phyloP scores from a whole-genome alignment of 1,139 yeast species.

The Kodamaea derodonti region DNA sequence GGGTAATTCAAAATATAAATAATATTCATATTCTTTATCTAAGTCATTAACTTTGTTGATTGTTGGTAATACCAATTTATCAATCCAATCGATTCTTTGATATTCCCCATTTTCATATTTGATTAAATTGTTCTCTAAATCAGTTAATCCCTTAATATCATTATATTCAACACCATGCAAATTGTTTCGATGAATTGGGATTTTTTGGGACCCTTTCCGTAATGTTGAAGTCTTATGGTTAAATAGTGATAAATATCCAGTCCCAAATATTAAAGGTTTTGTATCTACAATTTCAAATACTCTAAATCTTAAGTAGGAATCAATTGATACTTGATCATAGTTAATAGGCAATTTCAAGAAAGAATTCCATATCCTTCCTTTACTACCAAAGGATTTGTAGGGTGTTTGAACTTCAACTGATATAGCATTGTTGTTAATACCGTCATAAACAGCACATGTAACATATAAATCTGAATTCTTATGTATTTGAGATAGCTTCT shows the following conservation, averaged over 20 bases:
- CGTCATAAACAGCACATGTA: conserved; percentile 54
- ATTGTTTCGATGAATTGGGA: conserved; percentile 19
- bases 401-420: conserved; percentile 68
- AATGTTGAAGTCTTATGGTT: conserved; percentile 31
- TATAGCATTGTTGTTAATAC: conserved; percentile 54
- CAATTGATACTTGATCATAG: conserved; percentile 63
- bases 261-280: conserved; percentile 49
- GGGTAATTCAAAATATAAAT: conserved; percentile 65
- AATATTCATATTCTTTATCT: conserved; percentile 29
- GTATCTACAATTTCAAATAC: conserved; percentile 64
- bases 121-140: conserved; percentile 54
- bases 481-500: conserved; percentile 48
- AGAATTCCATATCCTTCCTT: conserved; percentile 43
- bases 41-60: conserved; percentile 24
- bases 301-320: conserved; percentile 57
- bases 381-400: conserved; percentile 54
- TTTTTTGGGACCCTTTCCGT: conserved; percentile 37
- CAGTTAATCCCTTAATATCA: conserved; percentile 21
- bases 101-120: conserved; percentile 68
- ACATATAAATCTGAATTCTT: conserved; percentile 60
- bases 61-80: conserved; percentile 57
- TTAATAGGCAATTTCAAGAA: conserved; percentile 70
- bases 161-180: conserved; percentile 18
- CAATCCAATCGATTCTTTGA: conserved; percentile 69
- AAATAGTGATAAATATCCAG: conserved; percentile 59